Conservation (phyloP, 768 basidiomycete species). For the Daedalea quercina region DNA sequence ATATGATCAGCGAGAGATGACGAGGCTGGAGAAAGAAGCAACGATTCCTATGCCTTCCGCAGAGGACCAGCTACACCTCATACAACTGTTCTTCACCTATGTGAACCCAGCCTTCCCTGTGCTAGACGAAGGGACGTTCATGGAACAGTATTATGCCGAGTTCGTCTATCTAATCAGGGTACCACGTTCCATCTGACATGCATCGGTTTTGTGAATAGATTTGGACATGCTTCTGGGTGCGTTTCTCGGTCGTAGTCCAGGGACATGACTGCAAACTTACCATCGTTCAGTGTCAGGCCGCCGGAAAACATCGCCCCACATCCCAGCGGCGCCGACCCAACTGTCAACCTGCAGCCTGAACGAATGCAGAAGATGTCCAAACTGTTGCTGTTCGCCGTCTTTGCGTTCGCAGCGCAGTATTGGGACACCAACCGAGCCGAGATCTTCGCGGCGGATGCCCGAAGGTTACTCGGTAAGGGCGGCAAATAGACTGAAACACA, state of each 20-base stretch:
- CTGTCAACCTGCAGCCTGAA: constrained; percentile 26
- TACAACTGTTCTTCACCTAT: constrained; percentile 75
- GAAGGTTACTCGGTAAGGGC: constrained; percentile 54
- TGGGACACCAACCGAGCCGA: constrained; percentile 32
- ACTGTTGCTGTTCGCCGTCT: constrained; percentile 72
- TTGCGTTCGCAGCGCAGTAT: constrained; percentile 74
- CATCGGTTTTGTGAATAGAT: no score
- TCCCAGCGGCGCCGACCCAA: neutral
- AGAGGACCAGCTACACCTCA: constrained; percentile 59
- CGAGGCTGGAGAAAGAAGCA: neutral
- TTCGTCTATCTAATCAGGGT: constrained; percentile 11
- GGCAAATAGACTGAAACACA: constrained; percentile 29
- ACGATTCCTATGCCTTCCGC: constrained; percentile 51
- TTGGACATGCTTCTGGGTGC: no score
- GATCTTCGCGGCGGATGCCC: constrained; percentile 54
- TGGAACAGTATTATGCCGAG: constrained; percentile 41
- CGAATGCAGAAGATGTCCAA: constrained; percentile 54
- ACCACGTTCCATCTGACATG: neutral
- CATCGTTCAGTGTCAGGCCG: neutral
- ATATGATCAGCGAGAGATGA: neutral
- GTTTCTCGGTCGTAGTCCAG: no score
- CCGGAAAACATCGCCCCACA: neutral
- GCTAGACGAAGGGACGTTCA: constrained; percentile 61
- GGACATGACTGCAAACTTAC: no score
- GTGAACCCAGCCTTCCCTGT: constrained; percentile 80